These are phyloP conservation scores for Sclerotinia borealis DNA, from an alignment of 2,329 filamentous ascomycete genomes.

Conservation along the genomic window DNA sequence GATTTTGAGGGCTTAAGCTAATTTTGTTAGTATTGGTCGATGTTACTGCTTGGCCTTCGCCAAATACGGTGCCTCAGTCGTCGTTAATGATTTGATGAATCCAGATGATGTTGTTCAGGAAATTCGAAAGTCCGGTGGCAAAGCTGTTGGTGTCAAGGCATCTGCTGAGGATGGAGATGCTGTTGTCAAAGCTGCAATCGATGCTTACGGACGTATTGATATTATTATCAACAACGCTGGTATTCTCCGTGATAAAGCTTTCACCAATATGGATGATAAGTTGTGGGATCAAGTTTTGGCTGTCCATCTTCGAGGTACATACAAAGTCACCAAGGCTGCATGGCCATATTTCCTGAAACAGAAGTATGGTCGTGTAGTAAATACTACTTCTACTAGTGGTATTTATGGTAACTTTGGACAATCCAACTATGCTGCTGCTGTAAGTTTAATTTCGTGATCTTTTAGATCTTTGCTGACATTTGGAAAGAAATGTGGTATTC, in stretches of 20 bases:
- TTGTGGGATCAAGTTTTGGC: conserved; percentile 89
- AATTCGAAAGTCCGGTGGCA: conserved; percentile 82
- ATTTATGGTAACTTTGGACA: conserved; percentile 99
- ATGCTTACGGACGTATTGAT: conserved; percentile 87
- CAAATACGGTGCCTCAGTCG: conserved; percentile 75
- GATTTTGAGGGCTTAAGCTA: not conserved
- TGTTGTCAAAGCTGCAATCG: conserved; percentile 89
- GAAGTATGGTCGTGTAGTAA: conserved; percentile 94
- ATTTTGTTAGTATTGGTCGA: conserved; percentile 64
- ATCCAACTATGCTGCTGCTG: conserved; percentile 89
- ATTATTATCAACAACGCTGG: conserved; percentile 97
- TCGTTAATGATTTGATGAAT: conserved; percentile 94
- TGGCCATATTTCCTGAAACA: conserved; percentile 98
- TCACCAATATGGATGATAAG: conserved; percentile 93
- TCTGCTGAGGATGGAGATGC: conserved; percentile 88
- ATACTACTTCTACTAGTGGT: conserved; percentile 93
- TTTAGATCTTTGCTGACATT: conserved; percentile 2
- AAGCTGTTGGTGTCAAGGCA: conserved; percentile 88
- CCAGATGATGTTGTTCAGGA: conserved; percentile 87
- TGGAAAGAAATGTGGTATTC: conserved; percentile 80
- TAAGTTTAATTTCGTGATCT: conserved; percentile 44
- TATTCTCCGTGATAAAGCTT: conserved; percentile 96
- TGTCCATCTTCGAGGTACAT: conserved; percentile 89
- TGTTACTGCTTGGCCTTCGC: conserved; percentile 84
- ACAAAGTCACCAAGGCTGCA: conserved; percentile 93